Conservation (phyloP, 73 alveolate species). For the Paramecium pentaurelia region DNA sequence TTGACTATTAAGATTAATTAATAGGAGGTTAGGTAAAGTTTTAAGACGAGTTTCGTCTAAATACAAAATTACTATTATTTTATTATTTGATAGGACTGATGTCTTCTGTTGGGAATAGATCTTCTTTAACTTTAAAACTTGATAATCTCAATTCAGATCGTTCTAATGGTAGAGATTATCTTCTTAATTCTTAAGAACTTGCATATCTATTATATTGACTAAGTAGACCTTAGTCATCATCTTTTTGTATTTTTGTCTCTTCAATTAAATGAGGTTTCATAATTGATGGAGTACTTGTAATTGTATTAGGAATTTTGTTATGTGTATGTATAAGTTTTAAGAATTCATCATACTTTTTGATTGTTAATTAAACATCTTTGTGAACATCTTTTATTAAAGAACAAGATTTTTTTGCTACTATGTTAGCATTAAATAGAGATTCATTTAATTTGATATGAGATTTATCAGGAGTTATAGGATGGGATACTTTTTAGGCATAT, state of each 20-base stretch:
- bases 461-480: neutral
- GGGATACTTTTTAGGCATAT: neutral
- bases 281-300: neutral
- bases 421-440: neutral
- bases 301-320: neutral
- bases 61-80: neutral
- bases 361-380: neutral
- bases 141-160: neutral
- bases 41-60: neutral
- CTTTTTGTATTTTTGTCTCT: neutral
- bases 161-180: neutral
- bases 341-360: conserved; percentile 7
- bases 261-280: neutral
- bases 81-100: neutral
- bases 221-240: neutral
- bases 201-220: neutral
- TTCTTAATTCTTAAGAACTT: neutral
- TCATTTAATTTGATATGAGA: neutral
- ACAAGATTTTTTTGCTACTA: neutral
- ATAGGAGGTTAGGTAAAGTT: neutral
- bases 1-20: neutral
- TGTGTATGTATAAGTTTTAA: neutral
- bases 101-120: neutral
- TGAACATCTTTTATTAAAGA: conserved; percentile 1
- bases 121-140: neutral